phyloP scores from a whole-genome alignment of 176 grass and related monocot species.

The Elymus sibiricus region DNA sequence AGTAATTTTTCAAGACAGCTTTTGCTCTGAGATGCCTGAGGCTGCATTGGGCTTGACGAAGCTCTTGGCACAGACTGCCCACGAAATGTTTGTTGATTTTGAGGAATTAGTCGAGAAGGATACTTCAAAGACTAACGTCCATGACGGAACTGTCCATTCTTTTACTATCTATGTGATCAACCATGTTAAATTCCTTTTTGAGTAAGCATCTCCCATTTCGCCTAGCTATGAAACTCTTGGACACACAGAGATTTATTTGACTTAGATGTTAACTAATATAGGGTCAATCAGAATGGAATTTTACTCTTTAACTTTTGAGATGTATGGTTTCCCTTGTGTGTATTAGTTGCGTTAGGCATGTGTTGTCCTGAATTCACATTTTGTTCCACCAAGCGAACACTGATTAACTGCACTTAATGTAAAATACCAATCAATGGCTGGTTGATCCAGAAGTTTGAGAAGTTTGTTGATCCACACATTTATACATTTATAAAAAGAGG shows the following conservation, averaged over 20 bases:
- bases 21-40: conserved; percentile 65
- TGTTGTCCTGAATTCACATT: neutral
- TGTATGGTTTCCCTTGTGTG: neutral
- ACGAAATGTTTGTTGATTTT: conserved; percentile 88
- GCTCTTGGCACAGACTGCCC: conserved; percentile 72
- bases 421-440: neutral
- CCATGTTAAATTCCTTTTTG: conserved; percentile 94
- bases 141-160: conserved; percentile 97
- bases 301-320: neutral
- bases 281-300: neutral
- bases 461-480: neutral
- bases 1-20: conserved; percentile 60
- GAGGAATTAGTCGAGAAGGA: conserved; percentile 95
- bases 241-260: neutral
- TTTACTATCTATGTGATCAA: conserved; percentile 96
- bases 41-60: conserved; percentile 66
- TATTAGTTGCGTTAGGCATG: no score
- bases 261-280: neutral
- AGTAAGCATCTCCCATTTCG: conserved; percentile 46
- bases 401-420: neutral
- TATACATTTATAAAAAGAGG: neutral
- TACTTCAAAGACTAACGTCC: conserved; percentile 84
- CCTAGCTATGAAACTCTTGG: conserved; percentile 11
- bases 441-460: neutral
- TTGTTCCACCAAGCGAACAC: neutral